A percentile compares a stretch with the other conserved stretches of the same genome.
Evolutionary conservation across 75 land plant species (phyloP).

Genomic region (Picea glauca): DNA sequence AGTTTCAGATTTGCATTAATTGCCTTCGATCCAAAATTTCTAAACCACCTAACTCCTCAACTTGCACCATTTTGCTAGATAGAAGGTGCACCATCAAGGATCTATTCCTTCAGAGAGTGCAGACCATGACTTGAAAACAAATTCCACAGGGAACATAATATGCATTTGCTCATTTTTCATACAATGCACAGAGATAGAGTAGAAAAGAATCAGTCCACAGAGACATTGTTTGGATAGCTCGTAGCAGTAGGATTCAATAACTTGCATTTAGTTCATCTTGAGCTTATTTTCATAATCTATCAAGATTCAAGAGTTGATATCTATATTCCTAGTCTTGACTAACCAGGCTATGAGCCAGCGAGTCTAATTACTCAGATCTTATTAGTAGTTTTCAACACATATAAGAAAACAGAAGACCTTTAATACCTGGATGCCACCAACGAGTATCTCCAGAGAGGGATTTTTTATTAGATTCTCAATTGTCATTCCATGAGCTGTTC

Average conservation of each 20-base stretch:
- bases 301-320: neutral
- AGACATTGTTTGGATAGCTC: neutral
- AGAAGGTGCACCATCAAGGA: neutral
- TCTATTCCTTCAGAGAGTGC: neutral
- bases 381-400: neutral
- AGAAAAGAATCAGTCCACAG: neutral
- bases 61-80: neutral
- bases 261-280: neutral
- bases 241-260: neutral
- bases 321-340: neutral
- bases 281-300: neutral
- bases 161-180: neutral
- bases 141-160: neutral
- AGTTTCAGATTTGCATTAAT: too few relatives aligned
- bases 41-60: too few relatives aligned
- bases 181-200: neutral
- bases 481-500: conserved; percentile 69
- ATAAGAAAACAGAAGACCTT: neutral
- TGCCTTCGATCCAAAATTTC: too few relatives aligned
- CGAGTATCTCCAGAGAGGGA: conserved; percentile 62
- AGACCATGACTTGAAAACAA: neutral
- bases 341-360: neutral
- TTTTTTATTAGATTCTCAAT: conserved; percentile 69
- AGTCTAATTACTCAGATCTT: neutral
- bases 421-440: conserved; percentile 62